Base-by-base conservation (phyloP, 495 filamentous ascomycete genomes). In the Aspergillus sparsus region DNA sequence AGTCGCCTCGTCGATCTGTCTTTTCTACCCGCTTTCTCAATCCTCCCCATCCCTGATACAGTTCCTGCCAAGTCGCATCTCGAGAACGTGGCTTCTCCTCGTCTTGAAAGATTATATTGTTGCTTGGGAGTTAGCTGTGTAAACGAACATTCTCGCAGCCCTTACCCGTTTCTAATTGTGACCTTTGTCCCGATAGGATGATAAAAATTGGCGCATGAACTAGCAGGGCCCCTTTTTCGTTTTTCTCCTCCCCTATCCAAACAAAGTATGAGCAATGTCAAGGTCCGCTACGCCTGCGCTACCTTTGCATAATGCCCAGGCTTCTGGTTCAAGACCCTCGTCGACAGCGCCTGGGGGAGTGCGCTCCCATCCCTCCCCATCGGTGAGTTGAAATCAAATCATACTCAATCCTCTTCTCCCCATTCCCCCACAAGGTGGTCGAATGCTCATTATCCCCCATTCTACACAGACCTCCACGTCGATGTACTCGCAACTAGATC, bases 401-500 rank as follows among this genome's bases (percentile, higher is more conserved):
- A 27, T 49, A 31, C 27, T 21, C 41, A 7, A 18, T 46, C 32
- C 7, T 46, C 49, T n/a, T 42, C 16, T 27, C 21, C 21, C 21
- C 21, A 27, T 27, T 27, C 3, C 21, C 21, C 21, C 1, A 27
- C 21, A 27, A 1, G 37, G 49, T 50, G 13, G 34, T n/a, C 33
- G 2, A 10, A 54, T 10, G 60, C 61, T 68, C 33, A 66, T 44
- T 21, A 15, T 55, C 33, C 18, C 42, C 34, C 49, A 15, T 36
- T 42, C 7, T 27, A 27, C 21, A 27, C 51, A 88, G 83, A 79
- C 81, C 37, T 77, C 82, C 59, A 87, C 85, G 53, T 83, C 86
- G 32, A 76, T 74, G 42, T 87, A 83, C 63, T 83, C 86, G 45
- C 73, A 81, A 66, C 81, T 96, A 62, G 85, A 86, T 27, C 80